phyloP scores from a whole-genome alignment of 176 grass and related monocot species.

The Ampelocalamus luodianensis region DNA sequence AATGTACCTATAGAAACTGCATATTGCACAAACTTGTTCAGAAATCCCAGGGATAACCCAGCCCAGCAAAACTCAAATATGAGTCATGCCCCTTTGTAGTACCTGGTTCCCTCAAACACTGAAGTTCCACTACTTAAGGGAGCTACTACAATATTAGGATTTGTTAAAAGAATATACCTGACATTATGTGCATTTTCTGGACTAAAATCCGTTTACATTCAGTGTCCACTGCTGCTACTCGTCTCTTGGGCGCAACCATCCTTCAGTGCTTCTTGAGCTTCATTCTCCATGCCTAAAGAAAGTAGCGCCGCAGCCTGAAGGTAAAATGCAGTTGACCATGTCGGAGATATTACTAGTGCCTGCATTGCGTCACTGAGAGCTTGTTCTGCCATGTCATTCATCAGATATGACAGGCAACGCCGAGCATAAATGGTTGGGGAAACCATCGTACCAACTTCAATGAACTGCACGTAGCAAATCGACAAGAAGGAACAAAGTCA shows the following conservation, averaged over 20 bases:
- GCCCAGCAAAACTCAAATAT: slow-evolving; percentile 1
- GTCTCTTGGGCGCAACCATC: slow-evolving; percentile 77
- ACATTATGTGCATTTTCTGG: slow-evolving; percentile 52
- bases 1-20: not conserved
- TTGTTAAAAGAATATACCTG: slow-evolving; percentile 34
- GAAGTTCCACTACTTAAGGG: not conserved
- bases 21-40: not conserved
- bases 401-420: slow-evolving; percentile 87
- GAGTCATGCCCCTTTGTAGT: not conserved
- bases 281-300: slow-evolving; percentile 82
- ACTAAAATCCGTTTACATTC: slow-evolving; percentile 42
- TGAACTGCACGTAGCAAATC: slow-evolving; percentile 74
- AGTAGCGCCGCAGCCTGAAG: slow-evolving; percentile 83
- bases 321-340: slow-evolving; percentile 91
- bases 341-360: slow-evolving; percentile 86
- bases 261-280: slow-evolving; percentile 82
- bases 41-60: not conserved
- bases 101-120: not conserved
- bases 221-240: slow-evolving; percentile 57
- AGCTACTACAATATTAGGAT: not conserved
- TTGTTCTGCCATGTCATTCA: slow-evolving; percentile 75
- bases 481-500: slow-evolving; percentile 23
- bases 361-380: slow-evolving; percentile 89
- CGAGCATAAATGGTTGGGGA: slow-evolving; percentile 94
- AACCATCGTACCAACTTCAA: slow-evolving; percentile 94